Evolutionary conservation across 2,329 filamentous ascomycete species (phyloP).

Genomic region (Ceratocystis destructans): DNA sequence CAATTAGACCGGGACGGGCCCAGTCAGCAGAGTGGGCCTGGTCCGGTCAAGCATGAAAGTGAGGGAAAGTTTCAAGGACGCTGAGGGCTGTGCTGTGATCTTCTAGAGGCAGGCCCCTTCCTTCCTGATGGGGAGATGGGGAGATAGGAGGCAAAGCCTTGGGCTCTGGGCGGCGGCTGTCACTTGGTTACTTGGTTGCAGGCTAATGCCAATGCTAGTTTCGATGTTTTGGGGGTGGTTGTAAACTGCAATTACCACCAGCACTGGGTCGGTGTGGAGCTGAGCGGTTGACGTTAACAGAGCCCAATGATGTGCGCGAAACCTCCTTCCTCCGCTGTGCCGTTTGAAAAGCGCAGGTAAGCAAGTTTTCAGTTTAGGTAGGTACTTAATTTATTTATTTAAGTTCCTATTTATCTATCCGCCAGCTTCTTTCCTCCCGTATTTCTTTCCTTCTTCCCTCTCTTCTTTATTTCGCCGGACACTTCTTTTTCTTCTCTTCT

Average conservation of each 20-base stretch:
- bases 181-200: neutral
- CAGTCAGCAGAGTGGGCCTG: neutral
- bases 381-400: neutral
- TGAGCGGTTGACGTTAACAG: neutral
- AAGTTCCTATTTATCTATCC: neutral
- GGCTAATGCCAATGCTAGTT: neutral
- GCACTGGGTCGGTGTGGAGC: neutral
- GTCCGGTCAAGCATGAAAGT: neutral
- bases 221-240: neutral
- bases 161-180: neutral
- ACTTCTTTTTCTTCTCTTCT: conserved; percentile 19
- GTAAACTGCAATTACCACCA: neutral
- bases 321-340: neutral
- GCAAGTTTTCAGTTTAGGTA: neutral
- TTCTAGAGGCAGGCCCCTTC: conserved; percentile 11
- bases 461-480: conserved; percentile 10
- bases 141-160: conserved; percentile 2
- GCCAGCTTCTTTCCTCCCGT: conserved; percentile 3
- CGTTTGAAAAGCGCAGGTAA: neutral
- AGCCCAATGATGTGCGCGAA: neutral
- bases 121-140: neutral
- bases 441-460: conserved; percentile 13
- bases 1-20: too few relatives aligned
- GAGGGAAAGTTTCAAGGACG: neutral
- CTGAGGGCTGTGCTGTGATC: conserved; percentile 4